Evolutionary conservation across 805 yeast genomes (phyloP), one percentile per base, ranked within the genome.

Genomic region (Alloascoidea hylecoeti): DNA sequence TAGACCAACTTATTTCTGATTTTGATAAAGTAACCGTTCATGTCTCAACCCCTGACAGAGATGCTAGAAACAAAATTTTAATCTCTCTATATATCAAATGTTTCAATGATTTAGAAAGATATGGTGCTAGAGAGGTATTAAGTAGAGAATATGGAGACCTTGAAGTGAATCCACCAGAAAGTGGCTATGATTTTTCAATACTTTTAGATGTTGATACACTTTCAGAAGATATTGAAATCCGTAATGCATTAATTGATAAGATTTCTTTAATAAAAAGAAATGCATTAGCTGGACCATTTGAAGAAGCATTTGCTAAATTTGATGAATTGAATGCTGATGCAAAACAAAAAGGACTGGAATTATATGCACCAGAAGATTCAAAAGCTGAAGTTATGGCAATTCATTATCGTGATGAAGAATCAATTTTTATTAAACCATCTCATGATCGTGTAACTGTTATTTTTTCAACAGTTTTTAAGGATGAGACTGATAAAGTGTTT

Each of bases 381-480:
- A 58, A 59, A 35, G 77, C 75, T 44, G 70, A 70, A 38, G 79
- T 78, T 2, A 65, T 78, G 60, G 70, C 72, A 16, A 66, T 92
- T 41, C 75, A 80, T 56, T 89, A 92, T 62, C 78, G 99, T 53
- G 96, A 92, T 40, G 85, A 81, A 49, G 99, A 92, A 58, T 72
- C 86, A 40, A 85, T 92, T 51, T 92, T 74, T 56, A 76, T 92
- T 52, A 78, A 79, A 57, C 95, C 99, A 3, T 76, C 94, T 23
- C 84, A 79, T 53, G 99, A 92, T 59, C 78, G 99, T 58, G 95
- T 92, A 39, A 92, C 99, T 1, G 96, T 89, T 32, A 81, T 92
- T 35, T 92, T 92, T 61, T 84, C 95, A 36, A 92, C 97, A 3
- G 68, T 85, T 16, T 92, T 92, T 69, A 80, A 83, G 53, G 99